These are phyloP conservation scores for Epipyxis sp. DNA, from an alignment of 108 stramenopile species.

Conservation along the genomic window DNA sequence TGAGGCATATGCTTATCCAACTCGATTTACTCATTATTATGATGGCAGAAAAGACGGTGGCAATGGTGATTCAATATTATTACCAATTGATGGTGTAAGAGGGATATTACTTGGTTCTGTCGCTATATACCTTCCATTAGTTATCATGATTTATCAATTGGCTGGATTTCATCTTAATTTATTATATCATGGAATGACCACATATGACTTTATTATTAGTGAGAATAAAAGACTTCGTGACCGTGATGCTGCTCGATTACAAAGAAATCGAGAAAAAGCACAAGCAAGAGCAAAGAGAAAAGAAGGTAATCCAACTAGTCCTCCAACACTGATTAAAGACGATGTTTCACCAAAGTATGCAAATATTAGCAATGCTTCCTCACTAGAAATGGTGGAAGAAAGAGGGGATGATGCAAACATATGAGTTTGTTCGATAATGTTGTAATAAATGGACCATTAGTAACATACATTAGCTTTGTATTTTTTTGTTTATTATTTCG, in stretches of 20 bases:
- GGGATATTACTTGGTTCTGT: constrained; percentile 38
- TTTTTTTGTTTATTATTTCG: no score
- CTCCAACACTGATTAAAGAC: no score
- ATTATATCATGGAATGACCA: constrained; percentile 66
- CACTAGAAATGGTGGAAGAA: no score
- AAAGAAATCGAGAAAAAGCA: neutral
- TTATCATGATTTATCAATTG: constrained; percentile 64
- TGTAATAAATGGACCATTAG: no score
- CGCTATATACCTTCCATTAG: constrained; percentile 48
- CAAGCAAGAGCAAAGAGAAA: no score
- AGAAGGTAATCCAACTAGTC: no score
- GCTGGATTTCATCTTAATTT: constrained; percentile 70
- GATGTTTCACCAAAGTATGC: no score
- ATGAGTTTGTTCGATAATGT: no score
- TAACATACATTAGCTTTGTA: no score
- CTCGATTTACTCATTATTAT: constrained; percentile 2
- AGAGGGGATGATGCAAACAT: no score
- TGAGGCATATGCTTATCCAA: constrained; percentile 42
- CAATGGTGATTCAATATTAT: constrained; percentile 49
- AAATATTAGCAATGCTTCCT: no score
- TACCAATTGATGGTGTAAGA: constrained; percentile 23
- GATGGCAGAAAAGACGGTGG: constrained; percentile 21
- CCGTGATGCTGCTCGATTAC: neutral
- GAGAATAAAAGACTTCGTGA: neutral
- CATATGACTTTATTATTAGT: constrained; percentile 69